Conservation (phyloP, 495 filamentous ascomycete genomes). For the Daldinia grandis region DNA sequence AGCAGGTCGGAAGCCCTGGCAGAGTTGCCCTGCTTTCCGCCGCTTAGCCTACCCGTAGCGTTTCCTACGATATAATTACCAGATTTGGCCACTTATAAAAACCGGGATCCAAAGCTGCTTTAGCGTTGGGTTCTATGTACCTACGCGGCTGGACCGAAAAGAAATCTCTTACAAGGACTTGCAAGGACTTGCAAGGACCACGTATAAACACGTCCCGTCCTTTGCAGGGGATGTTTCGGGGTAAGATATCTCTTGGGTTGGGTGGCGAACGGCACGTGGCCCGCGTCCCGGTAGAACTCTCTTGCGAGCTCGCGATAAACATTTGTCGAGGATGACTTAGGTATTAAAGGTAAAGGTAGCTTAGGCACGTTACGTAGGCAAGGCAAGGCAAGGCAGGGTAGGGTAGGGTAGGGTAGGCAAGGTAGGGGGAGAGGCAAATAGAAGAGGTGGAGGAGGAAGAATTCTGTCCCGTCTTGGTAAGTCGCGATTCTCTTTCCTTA, state of each 20-base stretch:
- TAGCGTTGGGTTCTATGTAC: conserved; percentile 14
- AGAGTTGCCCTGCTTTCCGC: conserved; percentile 9
- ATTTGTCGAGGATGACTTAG: conserved; percentile 18
- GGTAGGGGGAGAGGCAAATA: neutral
- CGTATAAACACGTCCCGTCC: neutral
- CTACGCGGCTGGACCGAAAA: conserved; percentile 18
- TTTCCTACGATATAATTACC: conserved; percentile 32
- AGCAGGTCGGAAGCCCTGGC: conserved; percentile 22
- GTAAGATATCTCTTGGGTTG: conserved; percentile 16
- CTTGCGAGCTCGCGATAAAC: conserved; percentile 20
- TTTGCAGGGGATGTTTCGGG: conserved; percentile 28
- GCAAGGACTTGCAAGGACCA: neutral
- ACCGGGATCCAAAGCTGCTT: conserved; percentile 26
- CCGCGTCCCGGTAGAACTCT: conserved; percentile 35
- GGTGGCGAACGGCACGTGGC: conserved; percentile 36
- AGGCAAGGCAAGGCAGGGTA: neutral
- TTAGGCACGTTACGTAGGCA: too few relatives aligned
- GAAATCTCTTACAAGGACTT: conserved; percentile 10
- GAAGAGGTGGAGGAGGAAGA: conserved; percentile 11
- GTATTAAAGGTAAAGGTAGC: too few relatives aligned
- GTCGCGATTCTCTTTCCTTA: conserved; percentile 34
- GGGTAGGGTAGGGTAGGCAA: neutral
- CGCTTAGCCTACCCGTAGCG: conserved; percentile 17
- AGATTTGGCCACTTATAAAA: conserved; percentile 15
- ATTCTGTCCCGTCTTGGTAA: conserved; percentile 37